A percentile compares a stretch with the other conserved stretches of the same genome.
Conservation (phyloP, 345 rosid species). For the Sisymbrium irio region DNA sequence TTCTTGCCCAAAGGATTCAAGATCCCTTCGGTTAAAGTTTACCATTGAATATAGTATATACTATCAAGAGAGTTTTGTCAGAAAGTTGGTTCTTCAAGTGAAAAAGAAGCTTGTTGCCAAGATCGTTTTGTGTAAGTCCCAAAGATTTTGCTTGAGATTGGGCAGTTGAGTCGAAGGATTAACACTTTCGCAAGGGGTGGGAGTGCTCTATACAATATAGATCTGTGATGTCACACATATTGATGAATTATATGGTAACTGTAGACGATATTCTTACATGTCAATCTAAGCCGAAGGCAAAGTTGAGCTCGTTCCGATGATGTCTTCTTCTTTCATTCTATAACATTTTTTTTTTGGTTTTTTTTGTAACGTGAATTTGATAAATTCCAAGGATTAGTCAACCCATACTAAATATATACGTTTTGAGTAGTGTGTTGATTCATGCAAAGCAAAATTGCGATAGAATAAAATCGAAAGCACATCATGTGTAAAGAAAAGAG, state of each 20-base stretch:
- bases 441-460: not conserved
- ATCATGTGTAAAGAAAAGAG: not conserved
- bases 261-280: constrained; percentile 5
- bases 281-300: constrained; percentile 8
- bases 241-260: constrained; percentile 4
- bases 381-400: not conserved
- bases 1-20: constrained; percentile 59
- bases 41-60: constrained; percentile 43
- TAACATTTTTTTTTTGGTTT: not conserved
- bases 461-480: not conserved
- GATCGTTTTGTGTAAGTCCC: not conserved
- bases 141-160: constrained; percentile 5
- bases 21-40: constrained; percentile 64
- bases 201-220: not conserved
- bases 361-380: not conserved
- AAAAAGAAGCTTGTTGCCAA: constrained; percentile 16
- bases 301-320: not conserved
- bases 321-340: not conserved
- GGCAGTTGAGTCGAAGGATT: not conserved
- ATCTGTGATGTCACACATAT: not conserved
- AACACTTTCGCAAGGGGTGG: not conserved
- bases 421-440: not conserved
- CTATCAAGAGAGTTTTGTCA: constrained; percentile 14
- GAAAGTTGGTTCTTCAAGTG: not conserved
- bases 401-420: too few species aligned